Evolutionary conservation across 129 eudicot genomes (phyloP), one percentile per base, ranked within the genome.

Genomic region (Tagetes patula): DNA sequence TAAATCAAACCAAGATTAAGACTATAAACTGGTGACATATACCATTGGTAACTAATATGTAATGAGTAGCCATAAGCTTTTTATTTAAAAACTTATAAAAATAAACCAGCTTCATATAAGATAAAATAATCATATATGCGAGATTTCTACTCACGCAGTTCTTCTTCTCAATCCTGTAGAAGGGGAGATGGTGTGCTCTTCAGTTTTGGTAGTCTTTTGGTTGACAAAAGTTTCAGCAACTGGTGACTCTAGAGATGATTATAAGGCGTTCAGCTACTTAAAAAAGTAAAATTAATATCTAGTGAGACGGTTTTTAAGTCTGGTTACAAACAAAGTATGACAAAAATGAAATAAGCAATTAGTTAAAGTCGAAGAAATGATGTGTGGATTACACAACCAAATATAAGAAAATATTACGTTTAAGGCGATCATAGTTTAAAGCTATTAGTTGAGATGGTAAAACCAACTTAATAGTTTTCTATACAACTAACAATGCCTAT

Each of bases 91-190:
- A 20, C 27, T 20, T 20, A 20, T 20, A 20, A 20, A 20, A 20
- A 20, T 20, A 20, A 20, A 20, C 27, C 27, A 20, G 27, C 27
- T 20, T 20, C 27, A 20, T 30, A 11, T 9, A 61, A 61, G n/a
- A 12, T 61, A 36, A 36, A 6, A 9, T 3, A 33, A 59, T 6
- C 11, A 48, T 3, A 39, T 32, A 12, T 46, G 2, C 41, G 67
- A 47, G 2, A 80, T 1, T 20, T 77, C 8, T 27, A 77, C 96
- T 72, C 81, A 92, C 98, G 69, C 85, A 39, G 45, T 58, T 84
- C 98, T 87, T 81, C 91, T 89, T 82, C 98, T 87, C 81, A 92
- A 72, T 70, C 90, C 93, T 70, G 58, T 65, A 49, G 84, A 73
- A 48, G 87, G 58, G n/a, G 65, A 73, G 50, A 79, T 50, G 65